Percentiles rank a stretch among this genome's conserved stretches.
Evolutionary conservation across 352 stramenopile species (phyloP).

Genomic region (Phytophthora pseudosyringae): DNA sequence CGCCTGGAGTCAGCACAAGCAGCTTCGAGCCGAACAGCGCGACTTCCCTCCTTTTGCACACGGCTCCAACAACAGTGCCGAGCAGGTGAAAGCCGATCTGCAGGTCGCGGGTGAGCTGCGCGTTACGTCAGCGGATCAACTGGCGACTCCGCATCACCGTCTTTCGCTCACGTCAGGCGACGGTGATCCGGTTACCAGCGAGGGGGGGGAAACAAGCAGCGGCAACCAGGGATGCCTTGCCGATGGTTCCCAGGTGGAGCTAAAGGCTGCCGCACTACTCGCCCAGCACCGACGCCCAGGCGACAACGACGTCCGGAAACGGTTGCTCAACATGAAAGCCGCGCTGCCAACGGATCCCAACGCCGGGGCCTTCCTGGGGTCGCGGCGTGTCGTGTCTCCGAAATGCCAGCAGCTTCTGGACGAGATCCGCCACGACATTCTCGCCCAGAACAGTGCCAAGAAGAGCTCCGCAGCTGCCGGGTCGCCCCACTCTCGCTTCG

Average conservation of each 20-base stretch:
- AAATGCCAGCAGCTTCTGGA: conserved; percentile 53
- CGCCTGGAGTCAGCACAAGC: conserved; percentile 74
- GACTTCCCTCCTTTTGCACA: conserved; percentile 59
- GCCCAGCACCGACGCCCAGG: conserved; percentile 26
- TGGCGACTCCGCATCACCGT: conserved; percentile 18
- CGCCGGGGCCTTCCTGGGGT: conserved; percentile 10
- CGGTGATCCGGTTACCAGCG: conserved; percentile 3
- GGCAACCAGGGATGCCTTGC: conserved; percentile 1
- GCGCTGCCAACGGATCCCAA: conserved; percentile 14
- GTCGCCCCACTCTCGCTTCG: conserved; percentile 19
- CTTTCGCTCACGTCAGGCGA: conserved; percentile 10
- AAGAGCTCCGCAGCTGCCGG: conserved; percentile 18
- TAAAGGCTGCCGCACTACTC: conserved; percentile 22
- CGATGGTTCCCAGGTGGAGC: conserved; percentile 21
- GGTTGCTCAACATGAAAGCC: conserved; percentile 44
- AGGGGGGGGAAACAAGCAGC: conserved; percentile 3
- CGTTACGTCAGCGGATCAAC: conserved; percentile 49
- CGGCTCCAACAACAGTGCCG: conserved; percentile 31
- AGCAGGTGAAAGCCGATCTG: conserved; percentile 69
- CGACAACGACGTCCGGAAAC: conserved; percentile 44
- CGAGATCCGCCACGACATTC: conserved; percentile 50
- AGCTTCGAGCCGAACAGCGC: conserved; percentile 65
- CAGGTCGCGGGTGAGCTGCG: conserved; percentile 63
- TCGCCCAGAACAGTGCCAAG: conserved; percentile 29
- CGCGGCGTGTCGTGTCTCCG: conserved; percentile 38